Evolutionary conservation across 768 basidiomycete species (phyloP).

Genomic region (Xanthoconium purpureum): DNA sequence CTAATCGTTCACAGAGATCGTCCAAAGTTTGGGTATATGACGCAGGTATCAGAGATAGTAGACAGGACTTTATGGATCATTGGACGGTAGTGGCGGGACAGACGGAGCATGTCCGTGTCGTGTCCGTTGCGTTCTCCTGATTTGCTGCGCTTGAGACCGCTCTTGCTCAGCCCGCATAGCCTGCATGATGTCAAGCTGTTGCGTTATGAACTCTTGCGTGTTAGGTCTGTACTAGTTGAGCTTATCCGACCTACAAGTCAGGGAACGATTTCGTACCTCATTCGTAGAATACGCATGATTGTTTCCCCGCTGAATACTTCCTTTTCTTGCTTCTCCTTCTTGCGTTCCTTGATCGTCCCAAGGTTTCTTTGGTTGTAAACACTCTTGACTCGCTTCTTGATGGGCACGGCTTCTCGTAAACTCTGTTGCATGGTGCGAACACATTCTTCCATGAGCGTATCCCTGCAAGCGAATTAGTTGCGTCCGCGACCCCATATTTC

Average conservation of each 20-base stretch:
- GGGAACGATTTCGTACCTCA: slow-evolving; percentile 62
- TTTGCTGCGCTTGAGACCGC: slow-evolving; percentile 57
- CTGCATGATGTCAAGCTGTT: slow-evolving; percentile 79
- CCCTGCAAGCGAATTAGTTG: slow-evolving; percentile 40
- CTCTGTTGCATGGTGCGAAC: slow-evolving; percentile 93
- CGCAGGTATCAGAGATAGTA: slow-evolving; percentile 21
- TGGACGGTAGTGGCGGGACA: slow-evolving; percentile 31
- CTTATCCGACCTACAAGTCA: neutral
- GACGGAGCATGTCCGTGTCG: slow-evolving; percentile 30
- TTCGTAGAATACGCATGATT: slow-evolving; percentile 90
- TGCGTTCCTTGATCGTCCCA: slow-evolving; percentile 92
- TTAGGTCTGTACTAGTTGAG: slow-evolving; percentile 49
- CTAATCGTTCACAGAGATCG: neutral
- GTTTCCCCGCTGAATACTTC: slow-evolving; percentile 79
- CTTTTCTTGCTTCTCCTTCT: slow-evolving; percentile 81
- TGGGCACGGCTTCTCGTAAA: slow-evolving; percentile 65
- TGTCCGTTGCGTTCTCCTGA: slow-evolving; percentile 57
- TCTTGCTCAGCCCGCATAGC: slow-evolving; percentile 84
- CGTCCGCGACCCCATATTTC: slow-evolving; percentile 1
- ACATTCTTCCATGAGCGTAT: slow-evolving; percentile 90
- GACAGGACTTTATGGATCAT: slow-evolving; percentile 8
- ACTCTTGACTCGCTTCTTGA: slow-evolving; percentile 89
- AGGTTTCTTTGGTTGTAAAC: slow-evolving; percentile 91
- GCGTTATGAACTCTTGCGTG: slow-evolving; percentile 83
- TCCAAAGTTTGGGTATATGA: slow-evolving; percentile 25